Evolutionary conservation across 768 basidiomycete genomes (phyloP).

Genomic region (Lactarius akahatsu): DNA sequence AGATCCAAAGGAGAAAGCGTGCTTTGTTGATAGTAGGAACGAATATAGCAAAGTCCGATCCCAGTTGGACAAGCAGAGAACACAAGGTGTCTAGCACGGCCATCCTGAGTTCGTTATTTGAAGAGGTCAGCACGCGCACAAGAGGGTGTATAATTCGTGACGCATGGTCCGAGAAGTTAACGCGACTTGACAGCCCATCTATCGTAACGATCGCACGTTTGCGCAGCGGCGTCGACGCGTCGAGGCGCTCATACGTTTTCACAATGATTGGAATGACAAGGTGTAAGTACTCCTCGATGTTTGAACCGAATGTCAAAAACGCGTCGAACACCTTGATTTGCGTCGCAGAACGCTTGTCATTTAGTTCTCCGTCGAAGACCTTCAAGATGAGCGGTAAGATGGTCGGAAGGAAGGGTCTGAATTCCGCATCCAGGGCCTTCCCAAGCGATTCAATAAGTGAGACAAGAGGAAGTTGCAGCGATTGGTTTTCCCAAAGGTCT

Average conservation of each 20-base stretch:
- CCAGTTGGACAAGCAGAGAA: conserved; percentile 88
- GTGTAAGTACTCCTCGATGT: conserved; percentile 97
- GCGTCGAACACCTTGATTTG: conserved; percentile 94
- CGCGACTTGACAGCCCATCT: conserved; percentile 83
- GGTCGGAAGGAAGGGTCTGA: conserved; percentile 91
- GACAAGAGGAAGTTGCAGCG: conserved; percentile 88
- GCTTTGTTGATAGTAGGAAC: conserved; percentile 98
- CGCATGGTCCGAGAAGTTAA: conserved; percentile 97
- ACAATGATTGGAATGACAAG: conserved; percentile 95
- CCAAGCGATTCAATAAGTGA: conserved; percentile 90
- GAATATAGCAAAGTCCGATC: conserved; percentile 96
- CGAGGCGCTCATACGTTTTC: conserved; percentile 81
- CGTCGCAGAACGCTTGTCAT: conserved; percentile 71
- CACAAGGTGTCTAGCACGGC: conserved; percentile 93
- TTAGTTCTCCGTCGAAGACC: conserved; percentile 86
- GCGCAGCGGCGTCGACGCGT: conserved; percentile 70
- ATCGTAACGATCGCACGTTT: conserved; percentile 91
- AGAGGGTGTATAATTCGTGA: conserved; percentile 96
- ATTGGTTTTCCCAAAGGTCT: conserved; percentile 85
- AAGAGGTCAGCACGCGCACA: conserved; percentile 75
- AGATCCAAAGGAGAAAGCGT: conserved; percentile 21
- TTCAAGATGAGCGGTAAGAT: conserved; percentile 87
- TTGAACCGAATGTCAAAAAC: conserved; percentile 91
- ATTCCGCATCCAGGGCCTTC: conserved; percentile 92
- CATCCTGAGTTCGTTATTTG: conserved; percentile 75